A percentile compares a stretch with the other conserved stretches of the same genome.
These are phyloP conservation scores for Hortiboletus flavorubellus DNA, from an alignment of 768 basidiomycete genomes.

Conservation along the genomic window DNA sequence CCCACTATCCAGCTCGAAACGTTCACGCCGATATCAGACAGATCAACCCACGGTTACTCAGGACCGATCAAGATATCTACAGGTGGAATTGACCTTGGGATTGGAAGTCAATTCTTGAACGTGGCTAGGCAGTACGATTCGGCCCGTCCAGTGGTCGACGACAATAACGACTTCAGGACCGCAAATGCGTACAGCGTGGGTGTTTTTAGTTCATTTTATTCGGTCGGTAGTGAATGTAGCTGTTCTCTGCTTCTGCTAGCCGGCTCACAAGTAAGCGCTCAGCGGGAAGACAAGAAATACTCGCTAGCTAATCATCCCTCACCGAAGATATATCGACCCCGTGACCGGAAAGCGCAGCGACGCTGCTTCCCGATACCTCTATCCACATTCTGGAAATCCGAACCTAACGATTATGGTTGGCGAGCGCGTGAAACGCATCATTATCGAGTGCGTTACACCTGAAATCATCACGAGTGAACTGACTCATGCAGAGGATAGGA, in stretches of 20 bases:
- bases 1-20: conserved; percentile 45
- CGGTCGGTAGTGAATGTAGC: not conserved
- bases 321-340: conserved; percentile 49
- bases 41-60: conserved; percentile 35
- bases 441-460: conserved; percentile 1
- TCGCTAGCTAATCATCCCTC: not conserved
- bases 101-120: conserved; percentile 43
- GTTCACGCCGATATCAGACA: conserved; percentile 30
- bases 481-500: conserved; percentile 15
- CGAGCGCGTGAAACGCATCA: conserved; percentile 9
- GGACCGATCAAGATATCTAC: conserved; percentile 31
- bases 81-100: not conserved
- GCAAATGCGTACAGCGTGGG: conserved; percentile 25
- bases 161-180: conserved; percentile 43
- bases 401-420: conserved; percentile 34
- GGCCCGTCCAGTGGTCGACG: conserved; percentile 41
- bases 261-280: conserved; percentile 14
- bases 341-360: conserved; percentile 35
- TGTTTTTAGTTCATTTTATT: not conserved
- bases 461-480: too few relatives aligned
- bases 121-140: conserved; percentile 47
- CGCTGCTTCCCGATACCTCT: conserved; percentile 37
- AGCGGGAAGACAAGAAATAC: not conserved
- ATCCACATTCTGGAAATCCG: conserved; percentile 27
- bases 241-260: conserved; percentile 3